Base-by-base conservation (phyloP, 2,329 filamentous ascomycete species). In the Monilinia polystroma region DNA sequence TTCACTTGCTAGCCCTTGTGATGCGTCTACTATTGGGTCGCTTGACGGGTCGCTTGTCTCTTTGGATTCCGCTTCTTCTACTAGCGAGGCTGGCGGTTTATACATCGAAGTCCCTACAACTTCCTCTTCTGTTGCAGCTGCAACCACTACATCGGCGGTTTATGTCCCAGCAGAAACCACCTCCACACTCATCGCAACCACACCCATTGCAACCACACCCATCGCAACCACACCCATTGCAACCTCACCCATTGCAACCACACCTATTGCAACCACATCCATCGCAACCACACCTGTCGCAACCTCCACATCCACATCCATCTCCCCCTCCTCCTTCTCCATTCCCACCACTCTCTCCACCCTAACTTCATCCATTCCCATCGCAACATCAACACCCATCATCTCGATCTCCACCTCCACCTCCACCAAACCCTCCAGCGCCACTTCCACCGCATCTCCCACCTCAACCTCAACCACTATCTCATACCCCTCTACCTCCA, bases 1-100 rank as follows among this genome's bases (percentile, higher is more conserved):
- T 45, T 5, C 54, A 1, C 47, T 55, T n/a, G 29, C 54, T 72
- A 68, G 60, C 32, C 49, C 55, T 18, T 73, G 72, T 56, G 47
- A 69, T 26, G 26, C 63, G 20, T 51, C 43, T 45, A 66, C 59
- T 10, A 67, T 73, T 60, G 70, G 66, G 16, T 67, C 56, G 38
- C 4, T 70, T n/a, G 64, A 51, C 5, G 63, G 63, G 10, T 23
- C 49, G 18, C 4, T 20, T 53, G 60, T 58, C 6, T 63, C 58
- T 56, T 20, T 29, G 2, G 63, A 51, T 52, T 41, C 57, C 20
- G 38, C 12, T 12, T 41, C 38, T 41, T 41, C 38, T 41, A 41
- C 10, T 41, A 41, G 29, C 35, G 11, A 12, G 47, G 23, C 57
- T n/a, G 60, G 60, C 18, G 60, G 60, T 20, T 3, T 55, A 23